Evolutionary conservation across 1,284 basidiomycete genomes (phyloP), one percentile per base, ranked within the genome.

Genomic region (Trametes hirsuta): DNA sequence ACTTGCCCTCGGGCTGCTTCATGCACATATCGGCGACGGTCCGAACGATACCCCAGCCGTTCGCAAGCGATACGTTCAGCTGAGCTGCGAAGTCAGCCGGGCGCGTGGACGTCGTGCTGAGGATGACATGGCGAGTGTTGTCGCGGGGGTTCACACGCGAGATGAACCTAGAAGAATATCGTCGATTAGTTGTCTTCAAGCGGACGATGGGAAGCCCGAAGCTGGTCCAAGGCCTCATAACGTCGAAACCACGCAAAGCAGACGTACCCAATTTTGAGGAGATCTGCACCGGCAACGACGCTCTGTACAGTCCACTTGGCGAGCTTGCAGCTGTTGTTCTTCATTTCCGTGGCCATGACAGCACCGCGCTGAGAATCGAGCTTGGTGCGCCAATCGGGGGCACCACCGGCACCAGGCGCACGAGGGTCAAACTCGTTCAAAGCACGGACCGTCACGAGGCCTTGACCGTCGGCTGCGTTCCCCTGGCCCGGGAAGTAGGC

Each of bases 331-430:
- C 91, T 94, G 80, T 99, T 99, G 81, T 99, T 99, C 84, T 99
- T 99, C 97, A 99, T 98, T 82, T 99, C 97, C 44, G 95, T 97
- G 47, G 97, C 95, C 59, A 99, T 95, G 46, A 99, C 97, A 3
- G 97, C 97, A 71, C 97, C 97, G 61, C 96, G 89, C 77, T 98
- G 96, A 8, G 92, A 88, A 77, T 99, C 97, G 53, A 99, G 82
- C 77, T 97, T 97, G 50, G 91, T 85, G 50, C 96, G 88, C 97
- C 97, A 99, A 76, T 99, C 97, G 22, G 95, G 93, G 15, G 97
- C 95, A 55, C 94, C 93, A 50, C 95, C 95, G 1, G 93, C 88
- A 37, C 97, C 97, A 67, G 89, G 87, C 1, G 95, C 85, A 55
- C 94, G 86, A n/a, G 94, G 84, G 75, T 98, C 97, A 74, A 97